A percentile compares a stretch with the other conserved stretches of the same genome.
These are phyloP conservation scores for Marasmius sp. DNA, from an alignment of 1,284 basidiomycete genomes.

Conservation along the genomic window DNA sequence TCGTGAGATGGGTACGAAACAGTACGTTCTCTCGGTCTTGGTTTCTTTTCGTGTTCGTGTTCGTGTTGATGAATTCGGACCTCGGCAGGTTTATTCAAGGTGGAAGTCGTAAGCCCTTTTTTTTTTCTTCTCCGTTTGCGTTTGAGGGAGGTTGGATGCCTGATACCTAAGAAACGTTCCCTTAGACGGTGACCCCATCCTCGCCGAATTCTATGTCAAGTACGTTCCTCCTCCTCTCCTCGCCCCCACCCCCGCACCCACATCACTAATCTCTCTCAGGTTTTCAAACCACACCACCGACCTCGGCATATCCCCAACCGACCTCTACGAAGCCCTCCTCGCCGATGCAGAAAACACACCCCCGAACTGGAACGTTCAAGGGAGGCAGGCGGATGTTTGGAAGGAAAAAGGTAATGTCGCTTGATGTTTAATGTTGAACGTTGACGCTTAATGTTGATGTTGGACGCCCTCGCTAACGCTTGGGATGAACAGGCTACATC, in stretches of 20 bases:
- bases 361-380: constrained; percentile 61
- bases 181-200: constrained; percentile 60
- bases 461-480: too few species aligned
- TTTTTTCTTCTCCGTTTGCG: constrained; percentile 14
- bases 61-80: neutral
- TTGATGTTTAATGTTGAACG: neutral
- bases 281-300: constrained; percentile 45
- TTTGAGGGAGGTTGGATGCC: constrained; percentile 44
- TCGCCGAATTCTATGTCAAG: constrained; percentile 69
- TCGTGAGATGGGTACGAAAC: constrained; percentile 45
- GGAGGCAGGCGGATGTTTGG: constrained; percentile 58
- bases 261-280: constrained; percentile 25
- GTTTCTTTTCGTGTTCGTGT: neutral
- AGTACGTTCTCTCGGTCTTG: constrained; percentile 8
- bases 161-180: constrained; percentile 42
- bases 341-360: constrained; percentile 59
- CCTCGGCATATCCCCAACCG: constrained; percentile 45
- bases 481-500: constrained; percentile 46
- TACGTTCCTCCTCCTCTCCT: constrained; percentile 23
- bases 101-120: constrained; percentile 55
- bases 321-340: constrained; percentile 51
- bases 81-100: constrained; percentile 57
- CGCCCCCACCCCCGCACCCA: constrained; percentile 19
- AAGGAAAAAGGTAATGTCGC: constrained; percentile 41
- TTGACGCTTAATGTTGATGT: too few species aligned